phyloP scores from a whole-genome alignment of 2,329 filamentous ascomycete genomes.

The Aspergillus sp. region DNA sequence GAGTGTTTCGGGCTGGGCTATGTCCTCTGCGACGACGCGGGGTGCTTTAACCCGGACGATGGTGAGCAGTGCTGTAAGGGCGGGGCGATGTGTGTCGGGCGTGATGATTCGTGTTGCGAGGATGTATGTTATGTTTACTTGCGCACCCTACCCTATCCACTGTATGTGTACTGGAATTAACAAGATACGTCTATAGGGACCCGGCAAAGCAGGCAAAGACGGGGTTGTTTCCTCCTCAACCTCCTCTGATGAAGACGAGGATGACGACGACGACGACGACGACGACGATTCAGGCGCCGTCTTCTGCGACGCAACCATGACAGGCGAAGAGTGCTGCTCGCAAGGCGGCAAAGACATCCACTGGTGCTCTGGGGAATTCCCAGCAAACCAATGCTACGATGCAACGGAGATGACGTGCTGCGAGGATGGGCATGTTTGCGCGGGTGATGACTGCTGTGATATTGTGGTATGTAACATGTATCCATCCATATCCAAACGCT shows the following conservation, averaged over 20 bases:
- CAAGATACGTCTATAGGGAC: not conserved
- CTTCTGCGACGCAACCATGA: not conserved
- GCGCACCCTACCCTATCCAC: too few relatives aligned
- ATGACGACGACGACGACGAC: not conserved
- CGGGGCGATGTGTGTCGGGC: constrained; percentile 4
- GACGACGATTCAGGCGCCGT: not conserved
- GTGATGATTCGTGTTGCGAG: not conserved
- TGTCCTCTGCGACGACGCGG: constrained; percentile 9
- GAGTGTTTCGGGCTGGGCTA: constrained; percentile 10
- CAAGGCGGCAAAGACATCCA: constrained; percentile 1
- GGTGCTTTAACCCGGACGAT: constrained; percentile 10
- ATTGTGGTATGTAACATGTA: constrained; percentile 3
- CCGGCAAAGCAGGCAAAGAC: not conserved
- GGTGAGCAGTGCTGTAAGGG: constrained; percentile 9
- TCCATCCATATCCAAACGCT: too few relatives aligned
- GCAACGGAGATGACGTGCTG: not conserved
- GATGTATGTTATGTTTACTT: not conserved
- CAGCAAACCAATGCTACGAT: constrained; percentile 3
- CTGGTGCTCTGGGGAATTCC: constrained; percentile 3
- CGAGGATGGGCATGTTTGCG: constrained; percentile 8
- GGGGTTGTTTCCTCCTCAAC: not conserved
- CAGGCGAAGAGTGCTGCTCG: constrained; percentile 7
- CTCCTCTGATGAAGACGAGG: not conserved
- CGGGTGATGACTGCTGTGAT: constrained; percentile 4
- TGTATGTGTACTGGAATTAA: too few relatives aligned